Evolutionary conservation across 2,329 filamentous ascomycete species (phyloP).

Genomic region (Talaromyces sp.): DNA sequence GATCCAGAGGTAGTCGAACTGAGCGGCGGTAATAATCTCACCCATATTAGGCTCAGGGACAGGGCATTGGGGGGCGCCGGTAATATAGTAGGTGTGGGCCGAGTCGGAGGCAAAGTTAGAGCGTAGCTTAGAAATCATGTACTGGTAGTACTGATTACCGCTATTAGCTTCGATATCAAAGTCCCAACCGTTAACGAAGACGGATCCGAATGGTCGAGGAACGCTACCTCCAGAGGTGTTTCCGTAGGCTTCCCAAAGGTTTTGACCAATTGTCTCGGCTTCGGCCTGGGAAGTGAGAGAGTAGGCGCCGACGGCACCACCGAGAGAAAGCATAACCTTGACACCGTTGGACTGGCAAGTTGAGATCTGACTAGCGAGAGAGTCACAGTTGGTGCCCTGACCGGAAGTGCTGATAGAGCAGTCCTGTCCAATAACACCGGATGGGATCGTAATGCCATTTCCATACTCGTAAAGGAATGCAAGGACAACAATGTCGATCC

Average conservation of each 20-base stretch:
- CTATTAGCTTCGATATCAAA: conserved; percentile 49
- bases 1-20: conserved; percentile 56
- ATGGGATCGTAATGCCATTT: conserved; percentile 5
- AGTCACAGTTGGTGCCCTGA: conserved; percentile 34
- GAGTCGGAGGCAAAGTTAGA: conserved; percentile 38
- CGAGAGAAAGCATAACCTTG: conserved; percentile 49
- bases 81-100: conserved; percentile 49
- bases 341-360: conserved; percentile 46
- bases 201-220: conserved; percentile 52
- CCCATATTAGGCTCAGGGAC: conserved; percentile 50
- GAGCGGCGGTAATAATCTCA: conserved; percentile 44
- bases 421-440: conserved; percentile 16
- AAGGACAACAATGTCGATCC: conserved; percentile 47
- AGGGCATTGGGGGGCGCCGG: conserved; percentile 53
- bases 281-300: conserved; percentile 37
- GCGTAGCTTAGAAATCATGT: conserved; percentile 50
- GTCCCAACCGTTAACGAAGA: conserved; percentile 54
- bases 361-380: conserved; percentile 42
- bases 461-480: conserved; percentile 46
- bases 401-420: conserved; percentile 17
- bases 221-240: conserved; percentile 40
- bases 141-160: conserved; percentile 40
- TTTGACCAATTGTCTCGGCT: conserved; percentile 42
- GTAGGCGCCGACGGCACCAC: conserved; percentile 43
- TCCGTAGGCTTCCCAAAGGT: conserved; percentile 46